These are phyloP conservation scores for Juncus effusus DNA, from an alignment of 176 grass and related monocot species.

Conservation along the genomic window DNA sequence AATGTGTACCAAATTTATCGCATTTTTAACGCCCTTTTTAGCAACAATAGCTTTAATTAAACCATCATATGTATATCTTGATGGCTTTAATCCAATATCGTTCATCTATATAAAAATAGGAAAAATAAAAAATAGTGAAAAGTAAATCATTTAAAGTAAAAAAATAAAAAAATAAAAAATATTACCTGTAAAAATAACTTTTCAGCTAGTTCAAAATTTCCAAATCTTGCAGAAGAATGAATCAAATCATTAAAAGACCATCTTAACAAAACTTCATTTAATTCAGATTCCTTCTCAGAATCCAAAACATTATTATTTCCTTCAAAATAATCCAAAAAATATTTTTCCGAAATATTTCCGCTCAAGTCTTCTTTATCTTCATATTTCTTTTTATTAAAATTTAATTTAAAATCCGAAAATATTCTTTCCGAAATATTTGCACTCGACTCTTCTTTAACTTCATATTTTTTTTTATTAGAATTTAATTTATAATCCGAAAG, in stretches of 20 bases:
- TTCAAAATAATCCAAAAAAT: no score
- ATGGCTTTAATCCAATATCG: slow-evolving; percentile 55
- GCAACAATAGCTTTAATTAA: slow-evolving; percentile 57
- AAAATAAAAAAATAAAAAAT: slow-evolving; percentile 4
- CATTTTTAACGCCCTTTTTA: slow-evolving; percentile 57
- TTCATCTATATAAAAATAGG: slow-evolving; percentile 56
- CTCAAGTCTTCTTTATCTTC: slow-evolving; percentile 30
- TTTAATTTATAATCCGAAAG: neutral
- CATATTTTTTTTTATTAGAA: slow-evolving; percentile 2
- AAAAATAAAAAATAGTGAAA: neutral
- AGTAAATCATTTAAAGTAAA: slow-evolving; percentile 1
- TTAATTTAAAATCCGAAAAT: neutral
- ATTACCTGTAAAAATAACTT: slow-evolving; percentile 82
- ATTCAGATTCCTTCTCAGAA: slow-evolving; percentile 28
- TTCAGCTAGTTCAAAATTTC: slow-evolving; percentile 51
- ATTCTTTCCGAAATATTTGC: slow-evolving; percentile 4
- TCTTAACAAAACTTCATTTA: slow-evolving; percentile 44
- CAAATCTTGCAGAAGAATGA: slow-evolving; percentile 41
- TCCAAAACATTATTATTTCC: no score
- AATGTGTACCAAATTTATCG: slow-evolving; percentile 60
- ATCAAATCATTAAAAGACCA: slow-evolving; percentile 85
- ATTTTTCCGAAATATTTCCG: no score
- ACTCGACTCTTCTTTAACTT: slow-evolving; percentile 29
- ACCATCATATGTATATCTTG: slow-evolving; percentile 66
- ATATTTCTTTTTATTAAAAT: slow-evolving; percentile 23